These are phyloP conservation scores for Psilocybe mexicana DNA, from an alignment of 1,284 basidiomycete genomes.

Conservation along the genomic window DNA sequence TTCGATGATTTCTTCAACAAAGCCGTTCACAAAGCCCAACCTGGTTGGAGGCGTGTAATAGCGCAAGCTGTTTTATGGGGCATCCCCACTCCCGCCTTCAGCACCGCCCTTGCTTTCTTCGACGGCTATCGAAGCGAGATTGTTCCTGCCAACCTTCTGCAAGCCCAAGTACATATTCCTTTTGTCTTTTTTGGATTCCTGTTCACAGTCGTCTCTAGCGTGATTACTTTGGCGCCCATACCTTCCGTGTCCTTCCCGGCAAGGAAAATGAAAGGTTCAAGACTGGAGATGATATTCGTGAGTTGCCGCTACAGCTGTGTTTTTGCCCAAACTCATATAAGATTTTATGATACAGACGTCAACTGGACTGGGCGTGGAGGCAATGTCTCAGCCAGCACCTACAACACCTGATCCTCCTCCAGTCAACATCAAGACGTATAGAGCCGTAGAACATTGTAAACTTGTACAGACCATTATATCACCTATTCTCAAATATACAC, in stretches of 20 bases:
- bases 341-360: constrained; percentile 52
- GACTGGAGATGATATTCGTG: constrained; percentile 86
- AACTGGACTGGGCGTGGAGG: constrained; percentile 96
- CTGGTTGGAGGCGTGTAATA: constrained; percentile 97
- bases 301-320: constrained; percentile 29
- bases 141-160: constrained; percentile 92
- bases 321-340: neutral
- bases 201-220: constrained; percentile 50
- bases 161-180: constrained; percentile 73
- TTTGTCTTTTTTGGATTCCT: neutral
- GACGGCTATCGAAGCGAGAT: constrained; percentile 95
- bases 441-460: constrained; percentile 7
- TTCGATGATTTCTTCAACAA: constrained; percentile 99
- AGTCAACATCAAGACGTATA: constrained; percentile 5
- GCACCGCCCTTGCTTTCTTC: constrained; percentile 97
- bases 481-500: neutral
- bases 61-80: constrained; percentile 98
- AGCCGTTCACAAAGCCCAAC: constrained; percentile 92
- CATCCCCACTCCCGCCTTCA: constrained; percentile 94
- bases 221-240: constrained; percentile 93
- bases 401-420: constrained; percentile 69
- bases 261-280: constrained; percentile 85
- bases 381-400: constrained; percentile 89
- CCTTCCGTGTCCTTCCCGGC: constrained; percentile 89
- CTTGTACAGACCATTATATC: constrained; percentile 1